Percentiles rank a stretch among this genome's conserved stretches.
These are phyloP conservation scores for Neoboletus brunneissimus DNA, from an alignment of 768 basidiomycete species.

Conservation along the genomic window DNA sequence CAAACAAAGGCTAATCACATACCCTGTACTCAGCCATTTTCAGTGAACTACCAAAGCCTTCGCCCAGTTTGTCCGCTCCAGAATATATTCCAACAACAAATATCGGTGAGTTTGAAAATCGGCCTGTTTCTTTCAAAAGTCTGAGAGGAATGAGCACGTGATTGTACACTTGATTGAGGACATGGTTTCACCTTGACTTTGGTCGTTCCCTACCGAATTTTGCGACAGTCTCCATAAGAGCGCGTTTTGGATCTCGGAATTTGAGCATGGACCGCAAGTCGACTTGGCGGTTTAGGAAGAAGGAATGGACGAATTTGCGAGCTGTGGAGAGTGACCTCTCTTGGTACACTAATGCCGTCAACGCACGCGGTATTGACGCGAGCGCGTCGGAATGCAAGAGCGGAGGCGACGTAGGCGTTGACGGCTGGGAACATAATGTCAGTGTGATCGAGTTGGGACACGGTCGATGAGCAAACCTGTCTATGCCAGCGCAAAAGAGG, in stretches of 20 bases:
- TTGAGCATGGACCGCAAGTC: conserved; percentile 79
- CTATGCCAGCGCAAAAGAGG: conserved; percentile 82
- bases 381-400: conserved; percentile 83
- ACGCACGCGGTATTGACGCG: conserved; percentile 79
- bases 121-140: conserved; percentile 89
- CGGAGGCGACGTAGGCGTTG: conserved; percentile 44
- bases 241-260: conserved; percentile 78
- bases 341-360: conserved; percentile 88
- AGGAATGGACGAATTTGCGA: conserved; percentile 83
- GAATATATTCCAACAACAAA: conserved; percentile 96
- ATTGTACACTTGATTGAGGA: neutral
- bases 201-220: conserved; percentile 67
- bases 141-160: conserved; percentile 36
- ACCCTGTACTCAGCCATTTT: conserved; percentile 95
- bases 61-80: conserved; percentile 80
- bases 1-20: conserved; percentile 21
- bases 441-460: neutral
- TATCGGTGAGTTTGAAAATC: conserved; percentile 84
- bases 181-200: conserved; percentile 54
- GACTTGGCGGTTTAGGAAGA: conserved; percentile 83
- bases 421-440: conserved; percentile 37
- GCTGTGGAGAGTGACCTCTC: conserved; percentile 81
- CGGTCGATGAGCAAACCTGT: conserved; percentile 43
- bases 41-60: conserved; percentile 90
- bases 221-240: conserved; percentile 67